Percentiles rank a stretch among this genome's conserved stretches.
Conservation (phyloP, 495 filamentous ascomycete species). For the Aspergillus sclerotioniger region DNA sequence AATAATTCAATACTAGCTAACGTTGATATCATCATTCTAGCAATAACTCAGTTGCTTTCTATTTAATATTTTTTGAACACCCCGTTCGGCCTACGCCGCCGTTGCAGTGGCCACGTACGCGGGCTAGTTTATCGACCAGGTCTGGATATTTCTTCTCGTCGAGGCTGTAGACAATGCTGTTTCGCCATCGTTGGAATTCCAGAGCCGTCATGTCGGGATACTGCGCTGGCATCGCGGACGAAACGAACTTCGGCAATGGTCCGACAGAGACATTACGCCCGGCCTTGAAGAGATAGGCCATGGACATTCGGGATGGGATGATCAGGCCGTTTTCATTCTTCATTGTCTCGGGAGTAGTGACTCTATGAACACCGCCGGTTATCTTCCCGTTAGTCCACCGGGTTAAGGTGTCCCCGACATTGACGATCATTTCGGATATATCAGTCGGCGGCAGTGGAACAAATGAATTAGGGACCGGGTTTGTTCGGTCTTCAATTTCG, state of each 20-base stretch:
- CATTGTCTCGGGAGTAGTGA: slow-evolving; percentile 11
- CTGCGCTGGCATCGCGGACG: background rate
- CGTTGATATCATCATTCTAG: too few relatives aligned
- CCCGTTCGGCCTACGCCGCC: too few relatives aligned
- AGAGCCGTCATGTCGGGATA: slow-evolving; percentile 4
- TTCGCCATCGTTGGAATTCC: background rate
- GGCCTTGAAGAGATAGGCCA: slow-evolving; percentile 9
- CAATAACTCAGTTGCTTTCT: too few relatives aligned
- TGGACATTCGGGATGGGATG: background rate
- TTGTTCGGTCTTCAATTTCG: slow-evolving; percentile 28
- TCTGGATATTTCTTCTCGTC: too few relatives aligned
- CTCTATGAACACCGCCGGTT: slow-evolving; percentile 46
- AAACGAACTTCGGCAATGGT: background rate
- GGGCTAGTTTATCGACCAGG: too few relatives aligned
- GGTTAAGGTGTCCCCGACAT: slow-evolving; percentile 23
- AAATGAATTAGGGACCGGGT: background rate
- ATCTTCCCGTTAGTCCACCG: slow-evolving; percentile 33
- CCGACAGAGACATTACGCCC: background rate
- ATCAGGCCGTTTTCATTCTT: background rate
- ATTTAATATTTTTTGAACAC: too few relatives aligned
- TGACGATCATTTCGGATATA: slow-evolving; percentile 41
- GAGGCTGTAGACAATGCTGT: background rate
- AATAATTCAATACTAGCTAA: too few relatives aligned
- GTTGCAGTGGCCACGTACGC: too few relatives aligned
- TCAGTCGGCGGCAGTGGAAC: background rate